Evolutionary conservation across 768 basidiomycete genomes (phyloP).

Genomic region (Russula ochroleuca): DNA sequence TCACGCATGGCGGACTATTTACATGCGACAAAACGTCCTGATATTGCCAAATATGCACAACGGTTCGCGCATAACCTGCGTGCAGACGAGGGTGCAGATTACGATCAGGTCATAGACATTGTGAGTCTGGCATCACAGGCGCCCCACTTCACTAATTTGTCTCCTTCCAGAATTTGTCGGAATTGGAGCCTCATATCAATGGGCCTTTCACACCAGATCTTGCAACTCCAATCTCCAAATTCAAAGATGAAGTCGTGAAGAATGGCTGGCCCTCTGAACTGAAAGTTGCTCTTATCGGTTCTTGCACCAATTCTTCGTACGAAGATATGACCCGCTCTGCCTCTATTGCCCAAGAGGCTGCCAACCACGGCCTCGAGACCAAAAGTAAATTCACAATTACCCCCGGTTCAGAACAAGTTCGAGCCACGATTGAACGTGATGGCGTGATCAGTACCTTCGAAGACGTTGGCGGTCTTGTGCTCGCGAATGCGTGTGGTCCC

Average conservation of each 20-base stretch:
- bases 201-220: constrained; percentile 99
- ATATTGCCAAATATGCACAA: constrained; percentile 86
- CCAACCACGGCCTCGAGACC: constrained; percentile 76
- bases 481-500: constrained; percentile 98
- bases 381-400: constrained; percentile 98
- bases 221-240: constrained; percentile 96
- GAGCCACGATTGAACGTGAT: constrained; percentile 96
- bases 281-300: constrained; percentile 96
- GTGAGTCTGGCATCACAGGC: constrained; percentile 41
- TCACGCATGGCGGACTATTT: constrained; percentile 89
- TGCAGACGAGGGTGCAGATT: constrained; percentile 85
- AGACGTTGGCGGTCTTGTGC: constrained; percentile 82
- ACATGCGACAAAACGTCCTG: constrained; percentile 86
- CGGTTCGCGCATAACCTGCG: constrained; percentile 85
- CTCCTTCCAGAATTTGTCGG: constrained; percentile 71
- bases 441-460: constrained; percentile 89
- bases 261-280: constrained; percentile 97
- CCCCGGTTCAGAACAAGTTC: constrained; percentile 96
- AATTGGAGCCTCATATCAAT: constrained; percentile 99
- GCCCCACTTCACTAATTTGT: background rate
- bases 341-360: constrained; percentile 86
- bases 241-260: constrained; percentile 84
- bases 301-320: constrained; percentile 99
- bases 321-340: constrained; percentile 99
- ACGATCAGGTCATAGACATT: constrained; percentile 92